Base-by-base conservation (phyloP, 371 early-diverging fungal genomes). In the Circinella minor region DNA sequence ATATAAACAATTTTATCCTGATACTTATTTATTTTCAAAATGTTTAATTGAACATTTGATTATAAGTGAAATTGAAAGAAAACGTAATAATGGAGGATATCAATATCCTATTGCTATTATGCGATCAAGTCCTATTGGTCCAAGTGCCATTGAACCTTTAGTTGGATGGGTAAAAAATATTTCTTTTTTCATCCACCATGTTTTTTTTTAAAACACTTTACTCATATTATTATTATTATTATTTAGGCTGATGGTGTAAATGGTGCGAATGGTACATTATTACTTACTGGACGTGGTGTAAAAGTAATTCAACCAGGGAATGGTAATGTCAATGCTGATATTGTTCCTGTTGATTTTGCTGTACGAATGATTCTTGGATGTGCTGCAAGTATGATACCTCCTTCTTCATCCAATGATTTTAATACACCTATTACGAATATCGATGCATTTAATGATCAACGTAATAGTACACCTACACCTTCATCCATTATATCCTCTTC, bases 11-110 rank as follows among this genome's bases (percentile, higher is more conserved):
- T 61, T 74, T 13, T 90, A 88, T 67, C 85, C 79, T 51, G 88
- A 86, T 63, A 79, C 81, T 0, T 87, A 88, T 64, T 73, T 85
- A 0, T 86, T 86, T 63, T 83, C 88, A 11, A 90, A 90, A 61
- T 79, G 86, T 2, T 63, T 90, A 46, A 77, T 87, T 10, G 90
- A 90, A 49, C 88, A 88, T 70, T 39, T 88, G 47, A 68, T 90
- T 54, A 71, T 77, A 3, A 78, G 81, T 13, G 77, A 86, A 38
- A 81, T 82, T 37, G 71, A 78, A 39, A 70, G 71, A 8, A 88
- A 81, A 69, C 64, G 70, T 10, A 36, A 74, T 3, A 71, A 66
- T 4, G 71, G 67, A 14, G 61, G 63, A 4, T 67, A 66, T 7
- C 74, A 76, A 17, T 79, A 72, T 62, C 86, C 88, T 14, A 75